Conservation (phyloP, 2,329 filamentous ascomycete species). For the Exophiala phaeomuriformis region DNA sequence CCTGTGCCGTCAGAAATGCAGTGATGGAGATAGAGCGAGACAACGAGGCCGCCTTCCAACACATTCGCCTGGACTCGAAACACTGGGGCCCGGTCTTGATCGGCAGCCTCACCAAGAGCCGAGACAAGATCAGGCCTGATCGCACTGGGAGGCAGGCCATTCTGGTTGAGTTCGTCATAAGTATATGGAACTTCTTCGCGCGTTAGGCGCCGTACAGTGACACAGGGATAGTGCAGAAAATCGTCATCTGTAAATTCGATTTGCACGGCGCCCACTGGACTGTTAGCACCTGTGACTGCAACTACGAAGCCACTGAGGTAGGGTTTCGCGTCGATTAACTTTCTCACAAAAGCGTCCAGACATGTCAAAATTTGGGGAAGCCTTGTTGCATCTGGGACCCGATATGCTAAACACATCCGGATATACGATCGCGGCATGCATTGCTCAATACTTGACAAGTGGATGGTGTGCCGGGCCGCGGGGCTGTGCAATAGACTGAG, state of each 20-base stretch:
- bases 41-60: conserved; percentile 24
- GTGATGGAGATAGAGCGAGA: conserved; percentile 26
- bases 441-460: conserved; percentile 25
- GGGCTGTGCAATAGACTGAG: neutral
- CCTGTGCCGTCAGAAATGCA: conserved; percentile 27
- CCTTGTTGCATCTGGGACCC: conserved; percentile 10
- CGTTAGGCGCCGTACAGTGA: conserved; percentile 18
- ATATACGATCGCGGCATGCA: conserved; percentile 28
- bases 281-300: conserved; percentile 11
- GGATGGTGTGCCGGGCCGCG: conserved; percentile 18
- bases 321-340: conserved; percentile 24
- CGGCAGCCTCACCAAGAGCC: conserved; percentile 19
- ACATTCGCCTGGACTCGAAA: conserved; percentile 26
- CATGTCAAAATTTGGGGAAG: conserved; percentile 5
- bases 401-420: conserved; percentile 25
- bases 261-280: conserved; percentile 18
- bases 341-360: conserved; percentile 20
- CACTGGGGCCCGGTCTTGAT: conserved; percentile 21
- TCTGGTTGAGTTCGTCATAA: conserved; percentile 23
- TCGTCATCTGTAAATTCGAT: conserved; percentile 24
- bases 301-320: conserved; percentile 26
- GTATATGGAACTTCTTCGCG: conserved; percentile 19
- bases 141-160: conserved; percentile 20
- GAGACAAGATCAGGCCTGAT: conserved; percentile 25
- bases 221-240: conserved; percentile 22